Base-by-base conservation (phyloP, 2,329 filamentous ascomycete species). In the Fusarium praegraminearum region DNA sequence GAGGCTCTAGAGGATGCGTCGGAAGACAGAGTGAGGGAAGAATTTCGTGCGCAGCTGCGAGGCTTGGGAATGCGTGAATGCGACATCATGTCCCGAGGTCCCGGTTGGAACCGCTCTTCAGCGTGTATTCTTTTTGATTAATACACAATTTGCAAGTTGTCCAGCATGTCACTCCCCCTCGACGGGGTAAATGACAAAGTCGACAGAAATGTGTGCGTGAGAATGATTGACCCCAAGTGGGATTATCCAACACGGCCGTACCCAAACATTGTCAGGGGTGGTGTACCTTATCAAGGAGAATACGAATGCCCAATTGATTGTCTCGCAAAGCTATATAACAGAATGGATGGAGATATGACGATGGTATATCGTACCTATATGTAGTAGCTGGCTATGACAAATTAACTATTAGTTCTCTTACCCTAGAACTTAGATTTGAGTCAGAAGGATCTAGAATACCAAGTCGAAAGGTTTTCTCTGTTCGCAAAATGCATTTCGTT, bases 1-100 rank as follows among this genome's bases (percentile, higher is more conserved):
- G 45, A 60, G 20, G 58, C 58, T 24, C 45, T 68, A 11, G 47
- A 68, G 12, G 53, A 35, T 20, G 65, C 64, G 16, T 68, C 65
- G 13, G 65, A 68, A 33, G 65, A 68, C n/a, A 50, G 64, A 28
- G 58, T 68, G 24, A 64, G 64, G 10, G 64, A 68, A 40, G 64
- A 68, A 43, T 68, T 68, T 18, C 45, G 58, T 36, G 65, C 65
- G 26, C 63, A 67, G 28, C 36, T 65, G 26, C 60, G 54, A 49
- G 44, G 46, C 11, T 36, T 43, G 16, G 62, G 63, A 8, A 33
- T 66, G 15, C 20, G 59, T 32, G 62, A 62, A 28, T 55, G 55
- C 5, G 62, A 66, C 15, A 26, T 66, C 49, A 66, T 66, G 49
- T 55, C 41, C 13, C 60, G 63, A 41, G 63, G 55, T 26, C 55